Evolutionary conservation across 108 stramenopile species (phyloP).

Genomic region (Cyclotella sp.): DNA sequence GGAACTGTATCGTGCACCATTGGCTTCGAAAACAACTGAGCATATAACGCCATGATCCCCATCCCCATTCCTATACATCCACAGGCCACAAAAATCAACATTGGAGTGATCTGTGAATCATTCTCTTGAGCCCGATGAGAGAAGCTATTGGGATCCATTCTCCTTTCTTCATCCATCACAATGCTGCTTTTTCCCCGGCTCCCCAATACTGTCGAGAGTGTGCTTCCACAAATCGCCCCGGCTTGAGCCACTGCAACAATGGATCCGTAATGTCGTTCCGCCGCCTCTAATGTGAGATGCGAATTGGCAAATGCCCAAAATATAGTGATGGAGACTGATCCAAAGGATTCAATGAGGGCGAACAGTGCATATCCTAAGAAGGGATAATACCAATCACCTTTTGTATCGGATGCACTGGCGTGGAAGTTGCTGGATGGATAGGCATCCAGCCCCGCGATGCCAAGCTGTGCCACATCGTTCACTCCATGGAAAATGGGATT

Average conservation of each 20-base stretch:
- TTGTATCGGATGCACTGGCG: not conserved
- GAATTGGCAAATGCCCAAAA: slow-evolving; percentile 98
- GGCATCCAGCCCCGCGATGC: slow-evolving; percentile 8
- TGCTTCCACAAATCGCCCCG: slow-evolving; percentile 91
- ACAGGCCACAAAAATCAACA: slow-evolving; percentile 47
- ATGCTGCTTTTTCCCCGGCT: not conserved
- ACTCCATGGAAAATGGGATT: slow-evolving; percentile 21
- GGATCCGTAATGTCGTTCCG: slow-evolving; percentile 92
- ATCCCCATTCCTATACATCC: slow-evolving; percentile 43
- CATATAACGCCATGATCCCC: slow-evolving; percentile 42
- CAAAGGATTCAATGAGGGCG: slow-evolving; percentile 94
- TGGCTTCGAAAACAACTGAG: slow-evolving; percentile 35
- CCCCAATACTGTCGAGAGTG: slow-evolving; percentile 61
- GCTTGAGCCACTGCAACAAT: slow-evolving; percentile 94
- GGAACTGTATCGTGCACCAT: slow-evolving; percentile 13
- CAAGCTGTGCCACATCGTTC: slow-evolving; percentile 36
- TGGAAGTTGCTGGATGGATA: slow-evolving; percentile 20
- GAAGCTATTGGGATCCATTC: slow-evolving; percentile 15
- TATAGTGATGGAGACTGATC: slow-evolving; percentile 90
- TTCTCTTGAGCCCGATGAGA: slow-evolving; percentile 4
- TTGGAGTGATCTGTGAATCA: slow-evolving; percentile 50
- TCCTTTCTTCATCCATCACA: slow-evolving; percentile 19
- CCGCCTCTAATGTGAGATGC: slow-evolving; percentile 82
- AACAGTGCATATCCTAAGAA: slow-evolving; percentile 88
- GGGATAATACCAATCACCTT: slow-evolving; percentile 52